Evolutionary conservation across 23 red algal genomes (phyloP).

Genomic region (Chondrus crispus): DNA sequence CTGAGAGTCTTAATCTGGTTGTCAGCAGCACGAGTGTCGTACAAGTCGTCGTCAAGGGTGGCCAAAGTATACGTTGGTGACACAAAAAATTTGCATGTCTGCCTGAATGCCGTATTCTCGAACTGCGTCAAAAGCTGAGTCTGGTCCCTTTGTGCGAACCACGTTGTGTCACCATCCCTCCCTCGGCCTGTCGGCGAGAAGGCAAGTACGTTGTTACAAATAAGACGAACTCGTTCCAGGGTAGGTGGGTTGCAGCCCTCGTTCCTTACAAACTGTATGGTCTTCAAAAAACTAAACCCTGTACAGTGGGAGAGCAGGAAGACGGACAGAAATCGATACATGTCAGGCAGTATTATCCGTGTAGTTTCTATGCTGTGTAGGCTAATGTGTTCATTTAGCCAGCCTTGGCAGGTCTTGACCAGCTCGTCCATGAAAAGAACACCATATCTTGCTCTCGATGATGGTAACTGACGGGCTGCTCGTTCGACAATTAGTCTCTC

Average conservation of each 20-base stretch:
- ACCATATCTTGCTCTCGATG: too few species aligned
- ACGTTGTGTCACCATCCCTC: neutral
- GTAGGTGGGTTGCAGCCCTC: neutral
- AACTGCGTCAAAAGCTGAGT: neutral
- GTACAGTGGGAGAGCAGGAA: neutral
- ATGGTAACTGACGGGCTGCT: too few species aligned
- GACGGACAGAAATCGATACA: neutral
- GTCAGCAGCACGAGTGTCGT: neutral
- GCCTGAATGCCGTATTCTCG: neutral
- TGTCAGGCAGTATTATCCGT: neutral
- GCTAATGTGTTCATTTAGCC: neutral
- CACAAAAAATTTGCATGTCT: neutral
- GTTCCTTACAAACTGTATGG: neutral
- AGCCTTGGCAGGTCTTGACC: too few species aligned
- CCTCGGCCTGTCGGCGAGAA: neutral
- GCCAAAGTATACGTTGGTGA: neutral
- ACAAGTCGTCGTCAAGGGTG: neutral
- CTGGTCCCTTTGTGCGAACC: neutral
- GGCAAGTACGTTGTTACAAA: neutral
- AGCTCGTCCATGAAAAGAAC: too few species aligned
- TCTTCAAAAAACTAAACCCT: neutral
- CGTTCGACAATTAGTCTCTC: too few species aligned
- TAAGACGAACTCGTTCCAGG: neutral
- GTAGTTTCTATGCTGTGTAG: neutral
- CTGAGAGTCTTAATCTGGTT: neutral